Evolutionary conservation across 2,329 filamentous ascomycete genomes (phyloP), one percentile per base, ranked within the genome.

Genomic region (Microcera coccophila): DNA sequence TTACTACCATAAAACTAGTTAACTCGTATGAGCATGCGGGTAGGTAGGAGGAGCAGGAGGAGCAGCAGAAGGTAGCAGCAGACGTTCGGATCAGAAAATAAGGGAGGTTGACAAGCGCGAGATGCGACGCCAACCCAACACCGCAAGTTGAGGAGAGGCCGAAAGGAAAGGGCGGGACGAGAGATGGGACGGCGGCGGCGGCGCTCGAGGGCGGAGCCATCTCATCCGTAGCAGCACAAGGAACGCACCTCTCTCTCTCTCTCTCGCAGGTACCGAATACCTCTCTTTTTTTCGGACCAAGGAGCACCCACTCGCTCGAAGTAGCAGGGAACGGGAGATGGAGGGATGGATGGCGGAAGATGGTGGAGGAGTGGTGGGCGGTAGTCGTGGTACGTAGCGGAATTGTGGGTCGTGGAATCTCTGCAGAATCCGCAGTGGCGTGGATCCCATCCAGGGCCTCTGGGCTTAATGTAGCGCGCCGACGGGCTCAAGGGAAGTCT

Each of bases 401-500:
- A 17, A 32, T 12, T 26, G n/a, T n/a, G n/a, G n/a, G n/a, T n/a
- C n/a, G n/a, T n/a, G 22, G 15, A 8, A 10, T 17, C 29, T 32
- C 29, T 32, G 8, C 7, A 14, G 9, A 28, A 14, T 28, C 14
- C n/a, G n/a, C 37, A 48, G 37, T 45, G 40, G 51, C 53, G 50
- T 56, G 53, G 49, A 52, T 46, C 29, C 12, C 5, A 15, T 41
- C 45, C 47, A 51, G 46, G 32, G 45, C 49, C 47, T 44, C 29
- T 32, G 47, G 49, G 47, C 49, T 44, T 52, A 49, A 44, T 52
- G 49, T 57, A 57, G 54, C 52, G 54, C 41, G 45, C 50, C n/a
- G 40, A 55, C 44, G 42, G 52, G 44, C 38, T 41, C 39, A 15
- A 32, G 29, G 29, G 29, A 32, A 32, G 29, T 32, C 45, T 42